Percentiles rank a stretch among this genome's conserved stretches.
phyloP scores from a whole-genome alignment of 1,284 basidiomycete species.

The Lignosus rhinocerotis region DNA sequence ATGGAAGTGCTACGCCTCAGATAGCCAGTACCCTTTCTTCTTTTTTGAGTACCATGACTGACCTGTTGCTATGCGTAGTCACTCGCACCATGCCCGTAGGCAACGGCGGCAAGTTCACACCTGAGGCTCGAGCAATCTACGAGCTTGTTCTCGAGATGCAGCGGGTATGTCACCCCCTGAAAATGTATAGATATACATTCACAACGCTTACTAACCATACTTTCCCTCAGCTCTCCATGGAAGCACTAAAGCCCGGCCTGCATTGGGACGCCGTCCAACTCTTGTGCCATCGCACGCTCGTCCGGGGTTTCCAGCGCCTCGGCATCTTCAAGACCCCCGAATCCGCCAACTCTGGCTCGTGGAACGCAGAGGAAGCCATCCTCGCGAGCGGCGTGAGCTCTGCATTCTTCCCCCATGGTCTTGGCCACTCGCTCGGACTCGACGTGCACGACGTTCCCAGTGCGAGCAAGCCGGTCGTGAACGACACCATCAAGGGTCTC shows the following conservation, averaged over 20 bases:
- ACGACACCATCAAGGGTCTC: slow-evolving; percentile 47
- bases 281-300: slow-evolving; percentile 75
- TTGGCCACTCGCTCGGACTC: slow-evolving; percentile 86
- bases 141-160: slow-evolving; percentile 89
- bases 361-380: slow-evolving; percentile 67
- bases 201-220: background rate
- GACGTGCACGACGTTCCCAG: slow-evolving; percentile 87
- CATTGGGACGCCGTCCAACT: slow-evolving; percentile 89
- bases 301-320: slow-evolving; percentile 77
- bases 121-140: slow-evolving; percentile 79
- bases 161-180: slow-evolving; percentile 45
- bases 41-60: background rate
- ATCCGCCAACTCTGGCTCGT: slow-evolving; percentile 48
- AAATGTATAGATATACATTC: background rate
- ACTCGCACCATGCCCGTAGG: slow-evolving; percentile 87
- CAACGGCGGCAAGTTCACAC: slow-evolving; percentile 85
- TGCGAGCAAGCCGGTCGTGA: slow-evolving; percentile 64
- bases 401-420: slow-evolving; percentile 91
- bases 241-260: slow-evolving; percentile 61
- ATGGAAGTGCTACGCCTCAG: slow-evolving; percentile 80
- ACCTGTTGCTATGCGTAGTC: slow-evolving; percentile 36
- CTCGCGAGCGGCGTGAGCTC: slow-evolving; percentile 74
- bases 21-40: slow-evolving; percentile 46
- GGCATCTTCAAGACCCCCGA: slow-evolving; percentile 76
- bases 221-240: slow-evolving; percentile 61